Evolutionary conservation across 2,329 filamentous ascomycete species (phyloP).

Genomic region (Lecanosticta acicola): DNA sequence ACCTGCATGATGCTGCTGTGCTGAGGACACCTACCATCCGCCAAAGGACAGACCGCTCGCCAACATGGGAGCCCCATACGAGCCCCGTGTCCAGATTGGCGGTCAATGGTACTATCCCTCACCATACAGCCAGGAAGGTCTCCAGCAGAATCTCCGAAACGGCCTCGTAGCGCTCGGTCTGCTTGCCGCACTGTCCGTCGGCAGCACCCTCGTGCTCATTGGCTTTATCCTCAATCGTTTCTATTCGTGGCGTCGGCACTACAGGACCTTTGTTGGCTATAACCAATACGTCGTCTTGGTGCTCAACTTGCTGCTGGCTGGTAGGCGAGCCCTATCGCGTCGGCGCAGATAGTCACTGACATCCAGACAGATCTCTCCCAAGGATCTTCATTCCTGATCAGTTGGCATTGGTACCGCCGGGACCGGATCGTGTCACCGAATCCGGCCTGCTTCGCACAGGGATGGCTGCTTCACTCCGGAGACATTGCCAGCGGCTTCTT

Average conservation of each 20-base stretch:
- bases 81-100: conserved; percentile 18
- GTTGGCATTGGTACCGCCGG: conserved; percentile 52
- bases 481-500: conserved; percentile 63
- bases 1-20: too few species aligned
- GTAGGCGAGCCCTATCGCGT: background rate
- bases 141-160: conserved; percentile 18
- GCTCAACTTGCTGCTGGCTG: conserved; percentile 61
- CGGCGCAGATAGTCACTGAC: background rate
- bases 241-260: conserved; percentile 28
- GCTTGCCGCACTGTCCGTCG: conserved; percentile 28
- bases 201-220: conserved; percentile 25
- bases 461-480: conserved; percentile 63
- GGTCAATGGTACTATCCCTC: conserved; percentile 25
- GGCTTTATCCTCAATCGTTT: conserved; percentile 29
- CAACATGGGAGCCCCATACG: conserved; percentile 17
- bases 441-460: conserved; percentile 57
- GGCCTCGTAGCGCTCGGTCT: conserved; percentile 30
- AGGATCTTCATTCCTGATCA: conserved; percentile 58
- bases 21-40: background rate
- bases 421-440: conserved; percentile 52
- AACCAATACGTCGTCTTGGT: conserved; percentile 67
- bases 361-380: conserved; percentile 54
- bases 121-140: conserved; percentile 26
- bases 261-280: conserved; percentile 29
- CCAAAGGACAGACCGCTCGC: background rate